A percentile compares a stretch with the other conserved stretches of the same genome.
Conservation (phyloP, 129 eudicot species). For the Sambucus nigra region DNA sequence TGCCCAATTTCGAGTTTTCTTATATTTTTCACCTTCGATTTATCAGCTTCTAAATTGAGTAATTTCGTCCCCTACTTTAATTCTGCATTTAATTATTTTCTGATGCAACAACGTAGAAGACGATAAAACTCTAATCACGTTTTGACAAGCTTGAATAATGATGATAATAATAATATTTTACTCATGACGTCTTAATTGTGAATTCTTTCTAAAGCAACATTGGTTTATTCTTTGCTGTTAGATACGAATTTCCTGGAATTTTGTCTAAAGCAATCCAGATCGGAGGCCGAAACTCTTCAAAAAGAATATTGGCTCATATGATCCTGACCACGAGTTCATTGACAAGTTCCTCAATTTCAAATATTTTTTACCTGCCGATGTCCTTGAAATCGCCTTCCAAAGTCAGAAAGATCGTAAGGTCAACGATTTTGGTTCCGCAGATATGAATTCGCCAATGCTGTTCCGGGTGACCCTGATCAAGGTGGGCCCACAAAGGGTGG, state of each 20-base stretch:
- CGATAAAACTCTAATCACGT: too few species aligned
- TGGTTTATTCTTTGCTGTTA: too few species aligned
- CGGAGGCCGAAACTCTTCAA: slow-evolving; percentile 75
- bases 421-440: slow-evolving; percentile 22
- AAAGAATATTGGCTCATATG: slow-evolving; percentile 75
- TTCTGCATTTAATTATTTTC: too few species aligned
- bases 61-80: too few species aligned
- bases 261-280: slow-evolving; percentile 74
- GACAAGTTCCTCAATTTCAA: slow-evolving; percentile 82
- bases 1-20: too few species aligned
- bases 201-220: too few species aligned
- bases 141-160: too few species aligned
- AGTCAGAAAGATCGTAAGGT: slow-evolving; percentile 36
- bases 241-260: slow-evolving; percentile 89
- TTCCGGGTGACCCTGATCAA: slow-evolving; percentile 26
- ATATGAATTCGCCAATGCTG: slow-evolving; percentile 24
- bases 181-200: too few species aligned
- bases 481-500: slow-evolving; percentile 36
- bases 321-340: slow-evolving; percentile 72
- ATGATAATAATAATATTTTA: too few species aligned
- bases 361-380: slow-evolving; percentile 69
- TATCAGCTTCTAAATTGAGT: too few species aligned
- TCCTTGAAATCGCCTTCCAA: slow-evolving; percentile 71
- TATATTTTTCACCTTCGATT: too few species aligned
- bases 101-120: too few species aligned